Percentiles rank a stretch among this genome's conserved stretches.
phyloP scores from a whole-genome alignment of 2,329 filamentous ascomycete species.

The Cytospora paraplurivora region DNA sequence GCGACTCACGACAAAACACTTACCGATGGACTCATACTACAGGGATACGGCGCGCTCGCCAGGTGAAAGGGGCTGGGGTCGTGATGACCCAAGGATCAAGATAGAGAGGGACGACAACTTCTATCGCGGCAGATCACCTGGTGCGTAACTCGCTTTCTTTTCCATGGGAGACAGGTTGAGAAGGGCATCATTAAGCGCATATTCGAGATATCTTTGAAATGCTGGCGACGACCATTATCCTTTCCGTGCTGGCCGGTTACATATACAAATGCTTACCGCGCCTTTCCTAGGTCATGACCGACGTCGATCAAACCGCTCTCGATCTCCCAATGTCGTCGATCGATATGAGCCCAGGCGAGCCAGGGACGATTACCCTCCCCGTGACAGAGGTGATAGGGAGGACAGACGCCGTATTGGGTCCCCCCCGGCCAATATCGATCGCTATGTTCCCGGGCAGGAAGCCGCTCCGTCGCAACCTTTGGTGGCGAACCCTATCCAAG shows the following conservation, averaged over 20 bases:
- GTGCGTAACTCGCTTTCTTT: constrained; percentile 50
- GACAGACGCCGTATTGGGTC: constrained; percentile 64
- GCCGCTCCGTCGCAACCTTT: constrained; percentile 49
- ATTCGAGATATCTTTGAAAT: background rate
- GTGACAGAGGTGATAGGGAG: constrained; percentile 50
- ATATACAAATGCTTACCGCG: constrained; percentile 32
- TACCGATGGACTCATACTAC: constrained; percentile 59
- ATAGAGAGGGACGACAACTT: constrained; percentile 61
- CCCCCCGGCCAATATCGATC: constrained; percentile 74
- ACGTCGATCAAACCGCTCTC: constrained; percentile 64
- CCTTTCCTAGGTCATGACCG: constrained; percentile 55
- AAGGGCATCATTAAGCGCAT: background rate
- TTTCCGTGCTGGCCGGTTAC: background rate
- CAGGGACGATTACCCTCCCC: constrained; percentile 48
- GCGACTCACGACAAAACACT: constrained; percentile 22
- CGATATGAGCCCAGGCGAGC: constrained; percentile 73
- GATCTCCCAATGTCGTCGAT: constrained; percentile 72
- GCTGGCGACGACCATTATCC: background rate
- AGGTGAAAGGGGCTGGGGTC: constrained; percentile 54
- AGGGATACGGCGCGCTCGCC: constrained; percentile 59
- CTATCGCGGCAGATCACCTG: constrained; percentile 69
- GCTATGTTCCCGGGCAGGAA: constrained; percentile 79
- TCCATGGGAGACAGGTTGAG: background rate
- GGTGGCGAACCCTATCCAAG: constrained; percentile 65
- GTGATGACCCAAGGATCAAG: constrained; percentile 55